Base-by-base conservation (phyloP, 345 rosid genomes). In the Acer campestre region DNA sequence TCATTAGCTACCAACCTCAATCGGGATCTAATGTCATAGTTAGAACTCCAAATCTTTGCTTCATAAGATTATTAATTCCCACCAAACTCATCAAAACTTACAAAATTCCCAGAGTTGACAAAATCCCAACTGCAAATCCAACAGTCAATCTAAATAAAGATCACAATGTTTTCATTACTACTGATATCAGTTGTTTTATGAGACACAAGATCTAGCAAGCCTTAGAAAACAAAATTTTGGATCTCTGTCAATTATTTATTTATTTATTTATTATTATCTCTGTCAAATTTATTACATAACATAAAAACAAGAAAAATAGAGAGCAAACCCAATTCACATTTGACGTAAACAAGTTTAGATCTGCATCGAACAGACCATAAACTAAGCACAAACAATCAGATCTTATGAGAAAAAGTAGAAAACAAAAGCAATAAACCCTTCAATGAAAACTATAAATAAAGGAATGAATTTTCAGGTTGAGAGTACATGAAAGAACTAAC, bases 341-440 rank as follows among this genome's bases (percentile, higher is more conserved):
- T 27, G 23, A 71, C 4, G 9, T 17, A 53, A 78, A 51, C 66
- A 71, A 62, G 55, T 55, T 20, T 42, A 70, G 80, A 78, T 71
- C 76, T 63, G 56, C 56, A 70, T 20, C 31, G 18, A 14, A 63
- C 14, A 20, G 35, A 70, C 42, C 10, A 1, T 22, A 62, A 53
- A 51, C 46, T n/a, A 35, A 51, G 46, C 70, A 42, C 25, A 20
- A 13, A 20, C 68, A 31, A 58, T 25, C 38, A 46, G 68, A 77
- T 62, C 59, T 29, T 27, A 18, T 6, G n/a, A 35, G 23, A 51
- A 12, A 20, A 22, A 18, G 3, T n/a, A 53, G 11, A 46, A 10
- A 62, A 49, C 23, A 48, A 46, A 29, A 23, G 27, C 56, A 56
- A 56, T 27, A 23, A 44, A 55, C 20, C 27, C 18, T 13, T 42